Percentiles rank a stretch among this genome's conserved stretches.
Evolutionary conservation across 1,284 basidiomycete genomes (phyloP).

Genomic region (Apiotrichum veenhuisii): DNA sequence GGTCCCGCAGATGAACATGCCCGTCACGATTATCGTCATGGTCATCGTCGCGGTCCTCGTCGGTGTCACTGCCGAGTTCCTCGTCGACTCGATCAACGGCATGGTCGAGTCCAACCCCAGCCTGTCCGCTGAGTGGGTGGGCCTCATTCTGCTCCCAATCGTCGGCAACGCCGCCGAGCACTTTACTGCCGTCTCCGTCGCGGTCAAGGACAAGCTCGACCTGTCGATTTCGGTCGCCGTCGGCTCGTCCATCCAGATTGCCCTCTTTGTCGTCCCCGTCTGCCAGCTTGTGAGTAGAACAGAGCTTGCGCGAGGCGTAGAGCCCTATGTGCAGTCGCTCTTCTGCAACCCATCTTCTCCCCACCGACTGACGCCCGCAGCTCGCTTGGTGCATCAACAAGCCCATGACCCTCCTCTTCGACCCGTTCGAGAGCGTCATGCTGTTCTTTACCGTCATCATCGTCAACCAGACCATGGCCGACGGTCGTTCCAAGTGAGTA

Average conservation of each 20-base stretch:
- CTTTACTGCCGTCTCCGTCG: slow-evolving; percentile 80
- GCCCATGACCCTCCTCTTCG: slow-evolving; percentile 51
- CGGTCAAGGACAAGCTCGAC: slow-evolving; percentile 64
- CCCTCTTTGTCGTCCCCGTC: slow-evolving; percentile 73
- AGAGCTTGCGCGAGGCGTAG: neutral
- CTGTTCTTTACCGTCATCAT: slow-evolving; percentile 66
- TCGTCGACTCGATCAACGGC: slow-evolving; percentile 46
- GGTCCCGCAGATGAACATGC: slow-evolving; percentile 52
- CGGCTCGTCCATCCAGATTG: slow-evolving; percentile 90
- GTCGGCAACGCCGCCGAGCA: slow-evolving; percentile 60
- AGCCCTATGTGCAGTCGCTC: neutral
- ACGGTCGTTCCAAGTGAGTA: slow-evolving; percentile 52
- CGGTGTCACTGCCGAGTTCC: slow-evolving; percentile 71
- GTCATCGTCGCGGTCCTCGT: slow-evolving; percentile 44
- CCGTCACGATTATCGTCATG: slow-evolving; percentile 51
- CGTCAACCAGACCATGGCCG: slow-evolving; percentile 73
- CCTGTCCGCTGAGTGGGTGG: slow-evolving; percentile 70
- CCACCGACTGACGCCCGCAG: slow-evolving; percentile 37
- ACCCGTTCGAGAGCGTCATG: slow-evolving; percentile 51
- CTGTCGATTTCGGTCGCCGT: slow-evolving; percentile 69
- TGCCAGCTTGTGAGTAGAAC: neutral
- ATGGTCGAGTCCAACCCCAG: slow-evolving; percentile 46
- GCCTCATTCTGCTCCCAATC: slow-evolving; percentile 60
- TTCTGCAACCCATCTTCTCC: too few relatives aligned
- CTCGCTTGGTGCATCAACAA: slow-evolving; percentile 53